A percentile compares a stretch with the other conserved stretches of the same genome.
Conservation (phyloP, 2,329 filamentous ascomycete genomes). For the Pseudogymnoascus sp. region DNA sequence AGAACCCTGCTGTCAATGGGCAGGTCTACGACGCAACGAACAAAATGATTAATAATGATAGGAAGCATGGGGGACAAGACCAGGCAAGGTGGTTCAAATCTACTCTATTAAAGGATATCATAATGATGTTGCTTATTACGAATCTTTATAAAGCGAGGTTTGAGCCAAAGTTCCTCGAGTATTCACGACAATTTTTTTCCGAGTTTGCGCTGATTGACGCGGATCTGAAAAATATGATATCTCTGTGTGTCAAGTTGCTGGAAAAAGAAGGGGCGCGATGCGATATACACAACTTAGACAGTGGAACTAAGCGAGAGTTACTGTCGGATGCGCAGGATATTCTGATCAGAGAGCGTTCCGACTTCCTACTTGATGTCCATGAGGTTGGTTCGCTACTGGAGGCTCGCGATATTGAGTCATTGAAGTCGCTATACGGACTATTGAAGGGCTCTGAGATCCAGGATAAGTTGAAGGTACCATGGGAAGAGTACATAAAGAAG, state of each 20-base stretch:
- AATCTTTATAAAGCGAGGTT: conserved; percentile 72
- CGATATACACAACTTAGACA: conserved; percentile 72
- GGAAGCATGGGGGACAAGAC: conserved; percentile 34
- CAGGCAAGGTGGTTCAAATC: conserved; percentile 48
- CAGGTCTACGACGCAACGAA: conserved; percentile 19
- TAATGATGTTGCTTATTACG: conserved; percentile 79
- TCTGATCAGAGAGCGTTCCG: conserved; percentile 60
- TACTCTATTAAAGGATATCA: conserved; percentile 60
- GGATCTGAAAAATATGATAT: conserved; percentile 67
- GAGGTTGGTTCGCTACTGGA: conserved; percentile 67
- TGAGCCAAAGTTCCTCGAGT: conserved; percentile 62
- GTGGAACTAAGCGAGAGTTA: conserved; percentile 69
- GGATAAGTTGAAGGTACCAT: conserved; percentile 59
- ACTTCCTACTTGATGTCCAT: conserved; percentile 54
- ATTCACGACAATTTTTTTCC: conserved; percentile 59
- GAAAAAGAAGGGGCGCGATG: conserved; percentile 66
- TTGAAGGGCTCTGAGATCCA: conserved; percentile 65
- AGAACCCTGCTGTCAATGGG: conserved; percentile 25
- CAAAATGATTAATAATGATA: conserved; percentile 64
- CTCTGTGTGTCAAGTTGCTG: conserved; percentile 59
- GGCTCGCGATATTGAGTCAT: conserved; percentile 56
- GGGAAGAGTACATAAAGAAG: conserved; percentile 68
- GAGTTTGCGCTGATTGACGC: conserved; percentile 59
- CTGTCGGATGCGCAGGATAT: conserved; percentile 64
- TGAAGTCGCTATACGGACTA: conserved; percentile 70